phyloP scores from a whole-genome alignment of 306 rosid genomes.

The Castanopsis chinensis region DNA sequence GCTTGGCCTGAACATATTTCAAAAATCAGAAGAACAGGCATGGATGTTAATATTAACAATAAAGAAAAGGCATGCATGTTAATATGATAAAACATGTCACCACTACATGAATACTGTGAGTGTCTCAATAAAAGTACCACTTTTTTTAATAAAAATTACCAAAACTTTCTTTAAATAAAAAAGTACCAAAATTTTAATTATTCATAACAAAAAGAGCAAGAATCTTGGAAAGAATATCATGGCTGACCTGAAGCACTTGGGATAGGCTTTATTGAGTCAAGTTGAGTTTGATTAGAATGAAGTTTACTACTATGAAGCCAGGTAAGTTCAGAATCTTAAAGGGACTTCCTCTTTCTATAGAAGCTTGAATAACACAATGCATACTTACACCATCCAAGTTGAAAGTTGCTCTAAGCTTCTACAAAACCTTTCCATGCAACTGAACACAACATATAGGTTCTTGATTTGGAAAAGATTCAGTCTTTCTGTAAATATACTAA shows the following conservation, averaged over 20 bases:
- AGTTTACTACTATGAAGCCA: not conserved
- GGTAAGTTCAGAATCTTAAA: not conserved
- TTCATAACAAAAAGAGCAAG: slow-evolving; percentile 3
- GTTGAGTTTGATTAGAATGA: slow-evolving; percentile 3
- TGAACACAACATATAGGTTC: not conserved
- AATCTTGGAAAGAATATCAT: not conserved
- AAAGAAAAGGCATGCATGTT: slow-evolving; percentile 11
- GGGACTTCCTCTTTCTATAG: slow-evolving; percentile 6
- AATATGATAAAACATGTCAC: slow-evolving; percentile 1
- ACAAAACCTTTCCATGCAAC: not conserved
- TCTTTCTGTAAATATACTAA: not conserved
- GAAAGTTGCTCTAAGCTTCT: not conserved
- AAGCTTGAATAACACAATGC: not conserved
- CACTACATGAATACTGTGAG: not conserved
- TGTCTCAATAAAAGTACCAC: not conserved
- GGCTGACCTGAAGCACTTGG: not conserved
- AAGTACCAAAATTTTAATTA: slow-evolving; percentile 1
- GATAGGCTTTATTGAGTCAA: slow-evolving; percentile 5
- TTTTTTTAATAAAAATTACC: no score
- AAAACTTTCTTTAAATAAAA: no score
- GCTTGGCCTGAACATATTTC: slow-evolving; percentile 66
- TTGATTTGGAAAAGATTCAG: not conserved
- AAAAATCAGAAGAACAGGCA: slow-evolving; percentile 26
- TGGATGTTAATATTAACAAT: not conserved
- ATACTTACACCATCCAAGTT: not conserved